These are phyloP conservation scores for Pseudomassariella vexata DNA, from an alignment of 2,329 filamentous ascomycete species.

Conservation along the genomic window DNA sequence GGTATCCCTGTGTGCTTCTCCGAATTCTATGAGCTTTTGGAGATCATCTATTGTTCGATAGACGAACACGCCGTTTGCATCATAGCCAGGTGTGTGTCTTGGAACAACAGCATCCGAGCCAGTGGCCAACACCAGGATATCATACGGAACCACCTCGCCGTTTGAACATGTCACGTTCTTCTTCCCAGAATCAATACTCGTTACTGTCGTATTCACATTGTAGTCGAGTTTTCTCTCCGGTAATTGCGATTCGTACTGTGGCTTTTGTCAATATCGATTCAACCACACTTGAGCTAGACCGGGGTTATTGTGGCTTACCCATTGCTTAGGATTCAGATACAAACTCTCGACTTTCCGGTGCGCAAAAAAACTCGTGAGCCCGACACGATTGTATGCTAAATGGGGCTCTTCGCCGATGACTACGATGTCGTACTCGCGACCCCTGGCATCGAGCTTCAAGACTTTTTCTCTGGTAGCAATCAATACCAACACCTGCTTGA, in stretches of 20 bases:
- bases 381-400: slow-evolving; percentile 86
- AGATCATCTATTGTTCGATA: slow-evolving; percentile 84
- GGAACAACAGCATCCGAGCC: slow-evolving; percentile 79
- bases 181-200: slow-evolving; percentile 54
- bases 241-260: slow-evolving; percentile 57
- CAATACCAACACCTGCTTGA: slow-evolving; percentile 6
- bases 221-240: slow-evolving; percentile 65
- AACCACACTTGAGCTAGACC: neutral
- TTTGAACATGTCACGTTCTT: slow-evolving; percentile 67
- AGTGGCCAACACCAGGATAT: slow-evolving; percentile 77
- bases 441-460: slow-evolving; percentile 73
- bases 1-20: slow-evolving; percentile 59
- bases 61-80: slow-evolving; percentile 80
- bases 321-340: slow-evolving; percentile 81
- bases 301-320: slow-evolving; percentile 46
- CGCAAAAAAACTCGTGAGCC: slow-evolving; percentile 82
- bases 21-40: slow-evolving; percentile 68
- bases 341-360: slow-evolving; percentile 79
- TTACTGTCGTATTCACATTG: slow-evolving; percentile 69
- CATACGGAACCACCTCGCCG: slow-evolving; percentile 67
- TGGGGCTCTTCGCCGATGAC: slow-evolving; percentile 86
- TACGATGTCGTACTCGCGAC: slow-evolving; percentile 71
- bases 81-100: slow-evolving; percentile 64
- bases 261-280: neutral
- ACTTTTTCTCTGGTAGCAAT: slow-evolving; percentile 66